Percentiles rank a stretch among this genome's conserved stretches.
These are phyloP conservation scores for Seiridium cupressi DNA, from an alignment of 2,329 filamentous ascomycete genomes.

Conservation along the genomic window DNA sequence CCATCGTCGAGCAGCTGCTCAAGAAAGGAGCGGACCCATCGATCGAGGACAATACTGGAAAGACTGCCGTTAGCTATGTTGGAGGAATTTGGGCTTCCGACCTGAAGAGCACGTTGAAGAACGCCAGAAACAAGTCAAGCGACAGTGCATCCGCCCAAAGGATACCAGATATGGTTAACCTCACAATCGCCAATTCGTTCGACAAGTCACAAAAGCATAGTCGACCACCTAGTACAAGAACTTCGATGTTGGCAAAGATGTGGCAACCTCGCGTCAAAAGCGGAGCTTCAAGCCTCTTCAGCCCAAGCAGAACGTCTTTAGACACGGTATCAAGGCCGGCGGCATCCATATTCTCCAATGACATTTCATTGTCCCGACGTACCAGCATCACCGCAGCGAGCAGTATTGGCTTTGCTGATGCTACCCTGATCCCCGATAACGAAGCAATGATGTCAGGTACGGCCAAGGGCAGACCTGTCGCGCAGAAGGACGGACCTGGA, in stretches of 20 bases:
- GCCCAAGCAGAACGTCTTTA: background rate
- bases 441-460: background rate
- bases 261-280: background rate
- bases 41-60: conserved; percentile 1
- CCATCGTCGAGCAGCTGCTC: background rate
- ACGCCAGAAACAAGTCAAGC: background rate
- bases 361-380: background rate
- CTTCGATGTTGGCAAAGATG: background rate
- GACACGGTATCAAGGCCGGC: background rate
- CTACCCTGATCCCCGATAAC: background rate
- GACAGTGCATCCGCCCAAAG: background rate
- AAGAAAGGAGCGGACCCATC: conserved; percentile 1
- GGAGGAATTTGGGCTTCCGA: background rate
- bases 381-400: background rate
- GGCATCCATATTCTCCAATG: background rate
- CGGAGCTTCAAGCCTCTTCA: background rate
- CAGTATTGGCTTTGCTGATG: background rate
- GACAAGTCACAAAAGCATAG: background rate
- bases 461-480: background rate
- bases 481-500: background rate
- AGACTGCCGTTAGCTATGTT: conserved; percentile 1
- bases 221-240: background rate
- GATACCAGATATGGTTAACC: background rate
- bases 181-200: background rate
- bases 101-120: background rate